Evolutionary conservation across 2,329 filamentous ascomycete genomes (phyloP), one percentile per base, ranked within the genome.

Genomic region (Hyphodiscus sp.): DNA sequence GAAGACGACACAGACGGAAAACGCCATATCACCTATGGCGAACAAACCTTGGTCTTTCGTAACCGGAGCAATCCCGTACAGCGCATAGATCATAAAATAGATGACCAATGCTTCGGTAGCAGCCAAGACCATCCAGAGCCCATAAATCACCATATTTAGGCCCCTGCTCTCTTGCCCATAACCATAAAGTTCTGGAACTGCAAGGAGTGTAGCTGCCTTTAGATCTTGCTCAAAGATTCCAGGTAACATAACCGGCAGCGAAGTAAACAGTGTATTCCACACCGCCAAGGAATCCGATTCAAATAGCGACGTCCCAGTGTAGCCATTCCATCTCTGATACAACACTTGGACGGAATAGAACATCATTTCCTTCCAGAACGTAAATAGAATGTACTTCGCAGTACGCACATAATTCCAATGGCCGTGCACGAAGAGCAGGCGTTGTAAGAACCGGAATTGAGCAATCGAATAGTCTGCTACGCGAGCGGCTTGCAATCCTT

Each of bases 231-330:
- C 91, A 72, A 92, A 95, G 18, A 95, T 86, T 8, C 90, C 91
- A 60, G 94, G 80, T 63, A 94, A 86, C 60, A 96, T 94, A 20
- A 92, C 88, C 43, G 86, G 85, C 3, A 96, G 74, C 55, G 86
- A 91, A 0, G 91, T 96, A 69, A 96, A 96, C 11, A 96, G 78
- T 0, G 89, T 92, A 67, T 96, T 96, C 74, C 95, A 91, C 67
- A 94, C 89, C 48, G 86, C 91, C 67, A 96, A 71, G 60, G 83
- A 88, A 74, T 86, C 91, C 2, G 80, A 80, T 69, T 96, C 90
- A 73, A 95, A 96, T 19, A 96, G 74, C 53, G 86, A 91, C 0
- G 91, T 95, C 0, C 91, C 91, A 0, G 88, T 95, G 68, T 94
- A 96, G 11, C 91, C 91, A 38, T 85, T 88, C 71, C 83, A 90